A percentile compares a stretch with the other conserved stretches of the same genome.
phyloP scores from a whole-genome alignment of 495 filamentous ascomycete species.

The Oidiodendron maius region DNA sequence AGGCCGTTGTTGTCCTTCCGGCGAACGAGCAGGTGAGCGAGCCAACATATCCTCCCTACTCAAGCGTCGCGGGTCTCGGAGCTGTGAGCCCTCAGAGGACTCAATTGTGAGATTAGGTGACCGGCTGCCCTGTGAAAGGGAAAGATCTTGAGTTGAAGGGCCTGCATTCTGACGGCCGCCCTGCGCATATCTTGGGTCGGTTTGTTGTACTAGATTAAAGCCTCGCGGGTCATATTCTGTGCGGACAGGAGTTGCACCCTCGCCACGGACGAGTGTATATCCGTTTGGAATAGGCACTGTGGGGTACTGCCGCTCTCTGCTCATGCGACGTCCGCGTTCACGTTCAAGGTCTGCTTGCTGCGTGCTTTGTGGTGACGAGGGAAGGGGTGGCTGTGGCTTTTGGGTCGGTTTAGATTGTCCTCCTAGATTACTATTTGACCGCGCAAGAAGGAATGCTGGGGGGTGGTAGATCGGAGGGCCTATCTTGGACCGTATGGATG shows the following conservation, averaged over 20 bases:
- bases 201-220: constrained; percentile 10
- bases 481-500: constrained; percentile 5
- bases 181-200: background rate
- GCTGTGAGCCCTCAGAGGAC: constrained; percentile 1
- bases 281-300: constrained; percentile 21
- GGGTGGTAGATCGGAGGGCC: constrained; percentile 2
- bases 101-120: constrained; percentile 4
- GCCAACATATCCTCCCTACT: constrained; percentile 19
- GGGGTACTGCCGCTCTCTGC: constrained; percentile 19
- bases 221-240: constrained; percentile 21
- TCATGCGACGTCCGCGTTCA: constrained; percentile 15
- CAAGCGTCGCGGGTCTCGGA: constrained; percentile 4
- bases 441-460: constrained; percentile 6
- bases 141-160: background rate
- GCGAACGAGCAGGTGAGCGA: constrained; percentile 17
- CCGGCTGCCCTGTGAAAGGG: background rate
- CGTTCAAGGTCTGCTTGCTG: background rate
- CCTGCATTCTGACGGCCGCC: background rate
- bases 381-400: background rate
- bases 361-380: background rate
- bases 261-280: constrained; percentile 18
- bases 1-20: constrained; percentile 19
- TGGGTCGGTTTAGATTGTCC: constrained; percentile 3
- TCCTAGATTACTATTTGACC: constrained; percentile 17
- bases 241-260: constrained; percentile 14